Percentiles rank a stretch among this genome's conserved stretches.
phyloP scores from a whole-genome alignment of 306 rosid genomes.

The Dalbergia cochinchinensis region DNA sequence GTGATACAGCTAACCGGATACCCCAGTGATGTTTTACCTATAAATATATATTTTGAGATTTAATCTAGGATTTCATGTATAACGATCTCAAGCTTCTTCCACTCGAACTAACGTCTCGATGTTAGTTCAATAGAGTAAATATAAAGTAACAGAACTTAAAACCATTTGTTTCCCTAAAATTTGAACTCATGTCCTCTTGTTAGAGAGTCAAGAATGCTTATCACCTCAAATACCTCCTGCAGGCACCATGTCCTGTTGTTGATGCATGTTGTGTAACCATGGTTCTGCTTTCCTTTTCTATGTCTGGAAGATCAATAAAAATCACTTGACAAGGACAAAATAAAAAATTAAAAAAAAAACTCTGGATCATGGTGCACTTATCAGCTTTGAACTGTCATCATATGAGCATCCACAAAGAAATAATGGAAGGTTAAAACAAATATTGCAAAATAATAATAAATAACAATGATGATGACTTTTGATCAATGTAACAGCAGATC shows the following conservation, averaged over 20 bases:
- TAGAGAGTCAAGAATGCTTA: no score
- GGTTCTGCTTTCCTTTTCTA: constrained; percentile 9
- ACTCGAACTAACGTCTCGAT: no score
- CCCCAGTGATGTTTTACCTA: no score
- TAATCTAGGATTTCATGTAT: no score
- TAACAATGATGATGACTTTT: constrained; percentile 15
- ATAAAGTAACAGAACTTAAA: no score
- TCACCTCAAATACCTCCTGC: no score
- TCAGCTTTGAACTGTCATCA: neutral
- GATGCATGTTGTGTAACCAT: neutral
- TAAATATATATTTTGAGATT: no score
- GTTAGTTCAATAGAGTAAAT: no score
- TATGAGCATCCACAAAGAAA: constrained; percentile 26
- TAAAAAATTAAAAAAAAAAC: neutral
- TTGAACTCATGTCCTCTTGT: no score
- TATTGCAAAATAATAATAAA: neutral
- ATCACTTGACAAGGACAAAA: neutral
- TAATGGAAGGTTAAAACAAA: neutral
- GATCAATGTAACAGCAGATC: constrained; percentile 29
- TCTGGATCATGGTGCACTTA: neutral
- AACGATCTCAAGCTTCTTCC: no score
- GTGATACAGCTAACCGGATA: no score
- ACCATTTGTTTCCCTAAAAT: no score
- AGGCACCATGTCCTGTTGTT: neutral
- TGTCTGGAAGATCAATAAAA: neutral